A percentile compares a stretch with the other conserved stretches of the same genome.
Evolutionary conservation across 2,329 filamentous ascomycete genomes (phyloP).

Genomic region (Neoscytalidium dimidiatum): DNA sequence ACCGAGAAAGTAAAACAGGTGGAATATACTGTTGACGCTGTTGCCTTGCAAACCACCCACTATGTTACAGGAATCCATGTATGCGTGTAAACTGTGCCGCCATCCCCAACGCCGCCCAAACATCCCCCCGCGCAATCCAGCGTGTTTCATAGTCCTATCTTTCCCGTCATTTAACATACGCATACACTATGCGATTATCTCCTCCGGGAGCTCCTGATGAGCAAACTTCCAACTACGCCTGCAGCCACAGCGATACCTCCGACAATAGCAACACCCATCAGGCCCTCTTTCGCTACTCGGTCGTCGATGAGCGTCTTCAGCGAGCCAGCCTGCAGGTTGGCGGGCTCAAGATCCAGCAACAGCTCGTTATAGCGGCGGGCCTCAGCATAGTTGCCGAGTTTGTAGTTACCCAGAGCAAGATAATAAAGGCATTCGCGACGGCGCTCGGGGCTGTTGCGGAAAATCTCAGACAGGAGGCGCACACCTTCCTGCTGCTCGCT

Average conservation of each 20-base stretch:
- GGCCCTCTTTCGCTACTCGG: conserved; percentile 89
- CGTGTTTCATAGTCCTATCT: not conserved
- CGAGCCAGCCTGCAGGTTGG: conserved; percentile 87
- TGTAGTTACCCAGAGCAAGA: conserved; percentile 95
- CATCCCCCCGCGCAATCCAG: not conserved
- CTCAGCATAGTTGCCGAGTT: conserved; percentile 95
- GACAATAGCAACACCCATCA: conserved; percentile 93
- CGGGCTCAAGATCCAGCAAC: conserved; percentile 85
- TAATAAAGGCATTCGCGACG: conserved; percentile 98
- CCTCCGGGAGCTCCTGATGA: conserved; percentile 74
- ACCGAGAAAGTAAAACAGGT: not conserved
- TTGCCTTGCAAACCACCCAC: conserved; percentile 1
- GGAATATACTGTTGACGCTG: not conserved
- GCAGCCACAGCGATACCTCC: conserved; percentile 90
- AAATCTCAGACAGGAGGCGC: conserved; percentile 92
- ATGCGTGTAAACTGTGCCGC: not conserved
- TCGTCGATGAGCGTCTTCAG: conserved; percentile 89
- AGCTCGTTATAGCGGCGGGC: conserved; percentile 93
- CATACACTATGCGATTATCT: conserved; percentile 38
- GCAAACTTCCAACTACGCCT: conserved; percentile 85
- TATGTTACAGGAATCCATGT: conserved; percentile 6
- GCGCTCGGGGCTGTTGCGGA: conserved; percentile 87
- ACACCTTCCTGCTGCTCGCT: conserved; percentile 92
- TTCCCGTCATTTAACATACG: not conserved
- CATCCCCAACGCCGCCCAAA: conserved; percentile 14